Conservation (phyloP, 2,329 filamentous ascomycete species). For the Venturia oleaginea region DNA sequence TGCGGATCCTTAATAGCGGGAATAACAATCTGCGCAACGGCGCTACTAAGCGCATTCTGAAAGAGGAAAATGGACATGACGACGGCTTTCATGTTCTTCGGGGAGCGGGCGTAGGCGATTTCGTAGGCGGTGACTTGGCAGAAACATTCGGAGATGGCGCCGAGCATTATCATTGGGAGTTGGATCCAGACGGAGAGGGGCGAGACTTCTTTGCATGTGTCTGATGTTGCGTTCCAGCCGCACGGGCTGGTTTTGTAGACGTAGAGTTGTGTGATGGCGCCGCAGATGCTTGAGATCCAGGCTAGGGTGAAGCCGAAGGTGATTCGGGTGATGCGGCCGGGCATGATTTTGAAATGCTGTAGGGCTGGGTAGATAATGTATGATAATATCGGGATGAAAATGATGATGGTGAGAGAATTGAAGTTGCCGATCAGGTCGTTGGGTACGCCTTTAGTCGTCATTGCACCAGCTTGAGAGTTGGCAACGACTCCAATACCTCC, state of each 20-base stretch:
- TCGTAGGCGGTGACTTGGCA: constrained; percentile 31
- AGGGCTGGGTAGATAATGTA: constrained; percentile 41
- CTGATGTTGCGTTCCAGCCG: constrained; percentile 29
- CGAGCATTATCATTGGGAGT: constrained; percentile 30
- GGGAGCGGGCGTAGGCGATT: constrained; percentile 35
- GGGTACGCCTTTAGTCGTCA: constrained; percentile 35
- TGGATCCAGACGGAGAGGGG: constrained; percentile 37
- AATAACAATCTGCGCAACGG: constrained; percentile 34
- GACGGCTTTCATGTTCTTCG: constrained; percentile 34
- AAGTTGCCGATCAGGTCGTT: constrained; percentile 44
- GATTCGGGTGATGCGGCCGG: constrained; percentile 42
- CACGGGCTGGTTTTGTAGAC: constrained; percentile 40
- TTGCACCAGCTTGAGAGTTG: constrained; percentile 32
- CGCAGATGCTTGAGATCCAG: constrained; percentile 33
- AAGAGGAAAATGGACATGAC: constrained; percentile 35
- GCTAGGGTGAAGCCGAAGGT: constrained; percentile 44
- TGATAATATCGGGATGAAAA: constrained; percentile 38
- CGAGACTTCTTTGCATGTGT: constrained; percentile 29
- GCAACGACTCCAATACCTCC: constrained; percentile 32
- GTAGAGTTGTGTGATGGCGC: constrained; percentile 34
- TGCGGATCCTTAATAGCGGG: constrained; percentile 39
- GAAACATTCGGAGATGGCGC: constrained; percentile 21
- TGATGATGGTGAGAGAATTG: constrained; percentile 42
- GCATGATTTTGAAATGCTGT: constrained; percentile 33
- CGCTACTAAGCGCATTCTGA: constrained; percentile 30